Evolutionary conservation across 116 monocot species (phyloP).

Genomic region (Trichopus zeylanicus): DNA sequence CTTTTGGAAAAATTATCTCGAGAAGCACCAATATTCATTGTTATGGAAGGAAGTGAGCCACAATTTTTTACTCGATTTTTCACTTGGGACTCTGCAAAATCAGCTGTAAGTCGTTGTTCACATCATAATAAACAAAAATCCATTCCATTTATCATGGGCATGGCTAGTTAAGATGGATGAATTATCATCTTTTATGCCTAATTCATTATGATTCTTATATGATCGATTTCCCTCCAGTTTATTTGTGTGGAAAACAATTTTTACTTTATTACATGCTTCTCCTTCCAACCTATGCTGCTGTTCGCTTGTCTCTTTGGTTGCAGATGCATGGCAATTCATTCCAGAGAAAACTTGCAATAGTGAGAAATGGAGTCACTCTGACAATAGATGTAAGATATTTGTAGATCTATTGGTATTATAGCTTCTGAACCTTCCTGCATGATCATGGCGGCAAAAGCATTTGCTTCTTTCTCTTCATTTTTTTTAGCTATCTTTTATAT

Average conservation of each 20-base stretch:
- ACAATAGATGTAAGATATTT: constrained; percentile 52
- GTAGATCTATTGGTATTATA: neutral
- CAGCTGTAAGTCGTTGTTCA: constrained; percentile 44
- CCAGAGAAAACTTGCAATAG: constrained; percentile 74
- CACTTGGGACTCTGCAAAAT: constrained; percentile 83
- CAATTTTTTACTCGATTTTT: constrained; percentile 93
- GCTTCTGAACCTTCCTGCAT: neutral
- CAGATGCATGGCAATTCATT: constrained; percentile 99
- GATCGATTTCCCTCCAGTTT: too few relatives aligned
- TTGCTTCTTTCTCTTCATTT: neutral
- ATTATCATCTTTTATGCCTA: too few relatives aligned
- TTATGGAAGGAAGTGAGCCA: constrained; percentile 89
- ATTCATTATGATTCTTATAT: too few relatives aligned
- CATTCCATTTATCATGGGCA: too few relatives aligned
- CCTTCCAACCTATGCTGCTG: neutral
- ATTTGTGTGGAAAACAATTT: neutral
- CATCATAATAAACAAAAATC: too few relatives aligned
- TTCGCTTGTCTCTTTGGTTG: constrained; percentile 11
- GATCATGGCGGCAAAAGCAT: neutral
- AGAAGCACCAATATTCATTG: constrained; percentile 59
- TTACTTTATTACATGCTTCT: neutral
- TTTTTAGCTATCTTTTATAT: neutral
- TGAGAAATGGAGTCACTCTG: constrained; percentile 61
- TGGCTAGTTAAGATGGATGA: too few relatives aligned
- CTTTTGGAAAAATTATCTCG: constrained; percentile 62